phyloP scores from a whole-genome alignment of 345 rosid species.

The Syzygium oleosum region DNA sequence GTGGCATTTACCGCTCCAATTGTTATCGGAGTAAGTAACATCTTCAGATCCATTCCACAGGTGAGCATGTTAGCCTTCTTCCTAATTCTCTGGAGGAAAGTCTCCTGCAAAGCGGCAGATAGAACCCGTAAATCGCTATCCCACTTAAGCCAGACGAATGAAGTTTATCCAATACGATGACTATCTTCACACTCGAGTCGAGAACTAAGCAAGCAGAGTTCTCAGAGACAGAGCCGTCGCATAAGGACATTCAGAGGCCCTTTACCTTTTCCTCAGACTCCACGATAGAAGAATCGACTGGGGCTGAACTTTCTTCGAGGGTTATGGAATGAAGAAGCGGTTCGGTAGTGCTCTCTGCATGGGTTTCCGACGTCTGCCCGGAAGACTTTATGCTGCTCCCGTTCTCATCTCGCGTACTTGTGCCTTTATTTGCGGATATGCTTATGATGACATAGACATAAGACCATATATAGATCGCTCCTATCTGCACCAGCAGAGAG shows the following conservation, averaged over 20 bases:
- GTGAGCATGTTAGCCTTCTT: background rate
- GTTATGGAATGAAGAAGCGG: conserved; percentile 10
- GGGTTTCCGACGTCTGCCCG: conserved; percentile 3
- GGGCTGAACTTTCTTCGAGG: background rate
- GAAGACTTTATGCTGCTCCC: background rate
- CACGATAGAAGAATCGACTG: background rate
- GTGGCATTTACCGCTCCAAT: conserved; percentile 16
- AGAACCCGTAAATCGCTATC: background rate
- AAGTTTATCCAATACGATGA: background rate
- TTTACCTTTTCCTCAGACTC: background rate
- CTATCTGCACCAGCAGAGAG: conserved; percentile 11
- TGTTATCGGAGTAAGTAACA: conserved; percentile 25
- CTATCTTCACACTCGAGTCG: background rate
- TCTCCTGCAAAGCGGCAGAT: background rate
- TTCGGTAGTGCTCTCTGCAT: background rate
- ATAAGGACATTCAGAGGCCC: background rate
- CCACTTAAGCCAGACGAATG: background rate
- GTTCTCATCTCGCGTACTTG: background rate
- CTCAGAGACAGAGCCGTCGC: background rate
- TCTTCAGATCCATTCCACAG: conserved; percentile 13
- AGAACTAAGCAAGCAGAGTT: background rate
- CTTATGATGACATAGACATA: conserved; percentile 27
- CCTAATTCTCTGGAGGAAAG: background rate
- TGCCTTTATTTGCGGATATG: background rate
- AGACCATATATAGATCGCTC: conserved; percentile 27